Evolutionary conservation across 345 rosid genomes (phyloP), one percentile per base, ranked within the genome.

Genomic region (Eucalyptus victrix): DNA sequence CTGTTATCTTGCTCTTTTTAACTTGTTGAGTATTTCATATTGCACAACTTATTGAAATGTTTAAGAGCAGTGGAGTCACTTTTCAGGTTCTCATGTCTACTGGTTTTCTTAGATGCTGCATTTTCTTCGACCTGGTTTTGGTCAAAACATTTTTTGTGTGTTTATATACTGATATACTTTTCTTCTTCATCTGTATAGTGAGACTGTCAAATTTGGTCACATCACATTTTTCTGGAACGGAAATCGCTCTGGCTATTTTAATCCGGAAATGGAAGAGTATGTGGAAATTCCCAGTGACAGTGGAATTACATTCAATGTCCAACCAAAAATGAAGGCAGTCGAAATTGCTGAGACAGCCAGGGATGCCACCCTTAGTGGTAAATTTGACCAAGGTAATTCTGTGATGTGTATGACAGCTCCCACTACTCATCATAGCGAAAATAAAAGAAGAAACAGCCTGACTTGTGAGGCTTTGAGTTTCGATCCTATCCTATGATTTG

Each of bases 191-290:
- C 76, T 12, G 51, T 19, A 32, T 15, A 97, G 99, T 89, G 99
- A 98, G 93, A 98, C 99, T 17, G 98, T 98, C 86, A 98, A 98
- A 92, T 96, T 97, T 92, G 99, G 98, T 30, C 98, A 97, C 65
- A 97, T 98, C 76, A 97, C 99, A 32, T 98, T 96, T 94, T 98
- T 97, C 94, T 97, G 99, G 99, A 98, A 98, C 85, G 99, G 99
- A 85, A 98, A 98, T 91, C 95, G 98, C 28, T 98, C 99, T 72
- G 99, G 99, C 69, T 98, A 69, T 90, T 98, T 98, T 89, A 92
- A 96, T 58, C 88, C 94, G 30, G 92, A 94, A 26, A 67, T 96
- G 96, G 99, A 97, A 91, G 94, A 98, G 92, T 97, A 98, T 80
- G 97, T 96, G 76, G 99, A 97, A 90, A 94, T 98, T 90, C 99